phyloP scores from a whole-genome alignment of 2,329 filamentous ascomycete genomes.

The Chrysosporium queenslandicum region DNA sequence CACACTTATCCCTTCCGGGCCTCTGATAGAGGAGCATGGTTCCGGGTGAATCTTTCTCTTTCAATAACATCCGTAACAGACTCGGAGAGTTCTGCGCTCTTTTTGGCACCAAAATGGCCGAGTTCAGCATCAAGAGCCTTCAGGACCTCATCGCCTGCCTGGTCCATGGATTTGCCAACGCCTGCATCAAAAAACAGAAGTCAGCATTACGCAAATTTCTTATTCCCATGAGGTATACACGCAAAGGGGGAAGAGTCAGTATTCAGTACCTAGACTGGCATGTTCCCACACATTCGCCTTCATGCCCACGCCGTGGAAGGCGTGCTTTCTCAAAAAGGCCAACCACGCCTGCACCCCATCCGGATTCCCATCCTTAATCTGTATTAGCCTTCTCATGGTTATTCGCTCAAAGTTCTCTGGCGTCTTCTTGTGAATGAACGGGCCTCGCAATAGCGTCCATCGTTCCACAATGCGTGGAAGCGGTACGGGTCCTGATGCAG shows the following conservation, averaged over 20 bases:
- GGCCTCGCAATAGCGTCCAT: slow-evolving; percentile 82
- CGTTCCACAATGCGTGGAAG: slow-evolving; percentile 78
- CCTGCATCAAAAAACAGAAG: slow-evolving; percentile 23
- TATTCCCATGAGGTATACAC: too few species aligned
- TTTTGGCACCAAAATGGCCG: slow-evolving; percentile 34
- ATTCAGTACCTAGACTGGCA: slow-evolving; percentile 55
- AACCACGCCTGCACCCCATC: slow-evolving; percentile 87
- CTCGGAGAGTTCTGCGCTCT: slow-evolving; percentile 22
- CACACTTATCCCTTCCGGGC: slow-evolving; percentile 20
- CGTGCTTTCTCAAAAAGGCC: slow-evolving; percentile 81
- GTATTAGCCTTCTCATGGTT: slow-evolving; percentile 74
- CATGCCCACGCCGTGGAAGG: slow-evolving; percentile 95
- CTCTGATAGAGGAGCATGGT: slow-evolving; percentile 28
- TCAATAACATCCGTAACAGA: slow-evolving; percentile 30
- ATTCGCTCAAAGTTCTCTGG: slow-evolving; percentile 97
- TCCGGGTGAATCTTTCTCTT: slow-evolving; percentile 30
- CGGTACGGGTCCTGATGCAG: slow-evolving; percentile 74
- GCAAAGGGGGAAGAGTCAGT: neutral
- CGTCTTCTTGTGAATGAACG: slow-evolving; percentile 93
- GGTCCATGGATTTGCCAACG: slow-evolving; percentile 34
- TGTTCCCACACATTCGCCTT: slow-evolving; percentile 97
- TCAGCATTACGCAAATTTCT: too few species aligned
- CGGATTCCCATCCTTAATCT: slow-evolving; percentile 83
- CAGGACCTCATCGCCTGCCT: slow-evolving; percentile 29
- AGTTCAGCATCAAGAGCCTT: slow-evolving; percentile 34